A percentile compares a stretch with the other conserved stretches of the same genome.
phyloP scores from a whole-genome alignment of 1,284 basidiomycete genomes.

The Pseudozyma pruni region DNA sequence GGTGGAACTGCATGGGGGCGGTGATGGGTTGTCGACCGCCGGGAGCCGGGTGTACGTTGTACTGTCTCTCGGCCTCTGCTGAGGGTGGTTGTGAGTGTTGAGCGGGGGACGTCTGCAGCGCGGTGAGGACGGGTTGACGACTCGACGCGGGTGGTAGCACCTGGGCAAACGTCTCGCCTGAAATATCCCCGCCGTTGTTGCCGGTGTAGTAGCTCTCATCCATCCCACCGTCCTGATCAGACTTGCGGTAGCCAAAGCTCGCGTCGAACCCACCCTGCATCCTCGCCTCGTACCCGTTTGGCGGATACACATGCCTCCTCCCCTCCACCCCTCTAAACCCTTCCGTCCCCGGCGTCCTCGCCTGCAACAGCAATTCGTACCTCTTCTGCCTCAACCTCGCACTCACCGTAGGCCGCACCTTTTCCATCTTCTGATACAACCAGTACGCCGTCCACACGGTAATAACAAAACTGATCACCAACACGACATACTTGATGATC shows the following conservation, averaged over 20 bases:
- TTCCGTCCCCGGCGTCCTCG: conserved; percentile 30
- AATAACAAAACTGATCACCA: conserved; percentile 71
- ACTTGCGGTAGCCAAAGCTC: conserved; percentile 3
- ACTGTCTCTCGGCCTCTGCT: background rate
- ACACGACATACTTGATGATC: conserved; percentile 64
- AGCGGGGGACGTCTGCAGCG: background rate
- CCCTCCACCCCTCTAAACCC: conserved; percentile 9
- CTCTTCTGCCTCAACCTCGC: conserved; percentile 75
- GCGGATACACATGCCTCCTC: conserved; percentile 21
- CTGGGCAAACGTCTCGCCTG: conserved; percentile 12
- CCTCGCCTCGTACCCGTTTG: background rate
- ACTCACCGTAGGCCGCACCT: conserved; percentile 76
- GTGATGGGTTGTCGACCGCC: conserved; percentile 10
- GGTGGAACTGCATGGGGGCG: conserved; percentile 35
- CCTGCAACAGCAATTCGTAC: conserved; percentile 67
- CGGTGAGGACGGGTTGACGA: background rate
- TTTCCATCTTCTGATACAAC: conserved; percentile 79
- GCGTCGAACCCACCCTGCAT: background rate
- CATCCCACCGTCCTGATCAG: background rate
- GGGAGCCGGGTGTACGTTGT: too few species aligned
- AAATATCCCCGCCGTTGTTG: conserved; percentile 4
- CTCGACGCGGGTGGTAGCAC: background rate
- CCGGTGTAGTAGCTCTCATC: conserved; percentile 11
- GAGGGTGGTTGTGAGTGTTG: too few species aligned
- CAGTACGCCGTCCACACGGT: conserved; percentile 85